A percentile compares a stretch with the other conserved stretches of the same genome.
Evolutionary conservation across 768 basidiomycete genomes (phyloP).

Genomic region (Cyclocybe aegerita): DNA sequence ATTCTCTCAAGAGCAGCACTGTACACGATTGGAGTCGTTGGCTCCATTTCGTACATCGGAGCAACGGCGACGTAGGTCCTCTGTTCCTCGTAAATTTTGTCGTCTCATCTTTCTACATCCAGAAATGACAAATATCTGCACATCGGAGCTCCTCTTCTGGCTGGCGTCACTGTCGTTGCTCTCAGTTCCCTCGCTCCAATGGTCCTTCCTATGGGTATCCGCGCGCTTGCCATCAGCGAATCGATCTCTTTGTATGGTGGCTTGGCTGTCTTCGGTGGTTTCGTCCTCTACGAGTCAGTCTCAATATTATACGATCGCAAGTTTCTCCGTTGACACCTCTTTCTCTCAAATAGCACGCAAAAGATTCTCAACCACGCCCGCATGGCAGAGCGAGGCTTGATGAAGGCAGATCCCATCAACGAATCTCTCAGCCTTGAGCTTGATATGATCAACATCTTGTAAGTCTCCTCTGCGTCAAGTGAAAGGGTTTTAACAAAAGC

Average conservation of each 20-base stretch:
- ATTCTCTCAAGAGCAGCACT: slow-evolving; percentile 84
- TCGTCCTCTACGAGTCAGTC: slow-evolving; percentile 82
- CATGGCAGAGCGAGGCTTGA: slow-evolving; percentile 63
- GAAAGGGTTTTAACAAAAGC: background rate
- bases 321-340: background rate
- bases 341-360: slow-evolving; percentile 58
- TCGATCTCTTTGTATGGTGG: slow-evolving; percentile 84
- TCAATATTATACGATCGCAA: background rate
- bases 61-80: slow-evolving; percentile 73
- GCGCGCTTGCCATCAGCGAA: slow-evolving; percentile 75
- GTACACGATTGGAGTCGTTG: slow-evolving; percentile 87
- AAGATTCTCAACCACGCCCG: slow-evolving; percentile 80
- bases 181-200: slow-evolving; percentile 86
- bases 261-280: slow-evolving; percentile 83
- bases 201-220: slow-evolving; percentile 81
- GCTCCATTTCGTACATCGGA: slow-evolving; percentile 82
- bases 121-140: slow-evolving; percentile 82
- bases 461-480: slow-evolving; percentile 21
- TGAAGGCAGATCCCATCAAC: slow-evolving; percentile 71
- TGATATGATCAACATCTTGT: slow-evolving; percentile 92
- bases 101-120: background rate
- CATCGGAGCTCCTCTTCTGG: slow-evolving; percentile 85
- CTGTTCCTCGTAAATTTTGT: background rate
- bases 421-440: slow-evolving; percentile 80
- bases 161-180: slow-evolving; percentile 86